Evolutionary conservation across 371 early-diverging fungal species (phyloP), one percentile per base, ranked within the genome.

Genomic region (Apophysomyces elegans): DNA sequence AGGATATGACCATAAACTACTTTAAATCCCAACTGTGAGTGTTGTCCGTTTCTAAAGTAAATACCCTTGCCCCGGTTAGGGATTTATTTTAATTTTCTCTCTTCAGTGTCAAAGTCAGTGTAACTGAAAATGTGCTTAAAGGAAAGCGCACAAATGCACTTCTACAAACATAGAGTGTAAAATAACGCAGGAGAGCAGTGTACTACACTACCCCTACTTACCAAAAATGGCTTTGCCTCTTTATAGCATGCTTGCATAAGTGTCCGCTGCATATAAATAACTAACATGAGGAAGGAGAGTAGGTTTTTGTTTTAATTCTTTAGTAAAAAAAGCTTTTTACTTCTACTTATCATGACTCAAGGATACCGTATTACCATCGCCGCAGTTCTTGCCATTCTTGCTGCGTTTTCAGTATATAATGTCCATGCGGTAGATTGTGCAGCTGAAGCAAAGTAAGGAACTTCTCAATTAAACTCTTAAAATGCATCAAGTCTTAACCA

Each of bases 371-470:
- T 9, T 50, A 50, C 21, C 21, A 9, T 21, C 21, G 0, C 6
- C 8, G 5, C 21, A 9, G 54, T 50, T 16, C 32, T 50, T 50
- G 9, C 54, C 9, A 50, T 50, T 21, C 21, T 50, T 21, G 7
- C 21, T 5, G 21, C 54, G n/a, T 58, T 44, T 32, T 26, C 32
- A 37, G 26, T 36, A 7, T 63, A 63, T 21, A 16, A 26, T 11
- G 21, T 21, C 9, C 4, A 50, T 6, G 54, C 54, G 9, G 58
- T 64, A 37, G 70, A 60, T 14, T 76, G 76, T 64, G 66, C 70
- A 13, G 76, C 73, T 21, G 70, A 72, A 62, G 76, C 73, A 58
- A 76, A 76, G 76, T 76, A 70, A 63, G 50, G n/a, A 13, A 54
- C 37, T 38, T 39, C n/a, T 59, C 58, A 7, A 9, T 0, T 59